Conservation (phyloP, 1,284 basidiomycete species). For the Ceratobasidium sp. region DNA sequence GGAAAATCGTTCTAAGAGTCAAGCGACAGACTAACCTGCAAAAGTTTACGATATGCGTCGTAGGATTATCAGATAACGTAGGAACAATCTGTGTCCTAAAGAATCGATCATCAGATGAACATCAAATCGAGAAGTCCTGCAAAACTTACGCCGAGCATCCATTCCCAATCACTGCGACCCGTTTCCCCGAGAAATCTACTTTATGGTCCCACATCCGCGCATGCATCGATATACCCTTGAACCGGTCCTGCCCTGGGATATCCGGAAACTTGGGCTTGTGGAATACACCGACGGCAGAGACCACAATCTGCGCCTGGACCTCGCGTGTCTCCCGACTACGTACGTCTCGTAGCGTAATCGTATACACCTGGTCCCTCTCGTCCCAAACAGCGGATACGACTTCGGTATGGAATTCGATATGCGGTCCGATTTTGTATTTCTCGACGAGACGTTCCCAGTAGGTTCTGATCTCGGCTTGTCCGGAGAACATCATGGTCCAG, state of each 20-base stretch:
- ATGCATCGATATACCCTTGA: constrained; percentile 38
- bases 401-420: constrained; percentile 46
- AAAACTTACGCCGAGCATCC: constrained; percentile 29
- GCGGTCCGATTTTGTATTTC: constrained; percentile 45
- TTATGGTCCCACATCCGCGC: constrained; percentile 41
- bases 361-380: constrained; percentile 35
- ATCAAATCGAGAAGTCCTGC: not conserved
- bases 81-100: constrained; percentile 34
- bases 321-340: constrained; percentile 40
- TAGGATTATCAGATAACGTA: not conserved
- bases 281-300: constrained; percentile 45
- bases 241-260: constrained; percentile 36
- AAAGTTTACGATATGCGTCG: constrained; percentile 23
- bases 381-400: constrained; percentile 47
- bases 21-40: constrained; percentile 9
- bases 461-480: constrained; percentile 39
- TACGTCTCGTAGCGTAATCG: constrained; percentile 33
- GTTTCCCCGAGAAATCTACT: constrained; percentile 29
- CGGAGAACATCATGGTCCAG: constrained; percentile 32
- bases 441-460: constrained; percentile 45
- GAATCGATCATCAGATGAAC: not conserved
- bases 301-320: constrained; percentile 32
- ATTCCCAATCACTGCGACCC: constrained; percentile 36
- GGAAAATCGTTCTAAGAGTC: not conserved
- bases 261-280: constrained; percentile 38